Base-by-base conservation (phyloP, 2,329 filamentous ascomycete species). In the Diaporthe ilicicola region DNA sequence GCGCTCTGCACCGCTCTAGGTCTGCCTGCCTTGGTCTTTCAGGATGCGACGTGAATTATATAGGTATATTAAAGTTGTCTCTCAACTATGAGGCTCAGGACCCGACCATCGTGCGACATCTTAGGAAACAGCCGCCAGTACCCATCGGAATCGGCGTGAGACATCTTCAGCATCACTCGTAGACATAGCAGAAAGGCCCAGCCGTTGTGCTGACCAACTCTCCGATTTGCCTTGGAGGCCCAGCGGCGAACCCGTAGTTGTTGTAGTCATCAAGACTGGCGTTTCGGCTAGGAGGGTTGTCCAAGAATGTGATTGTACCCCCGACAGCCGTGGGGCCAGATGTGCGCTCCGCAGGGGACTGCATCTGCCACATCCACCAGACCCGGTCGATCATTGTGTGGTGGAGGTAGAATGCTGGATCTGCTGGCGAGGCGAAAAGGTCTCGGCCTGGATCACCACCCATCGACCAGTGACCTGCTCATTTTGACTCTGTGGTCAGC, bases 341-440 rank as follows among this genome's bases (percentile, higher is more conserved):
- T 5, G 64, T 67, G 13, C 64, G 32, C 29, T n/a, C 24, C 17
- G n/a, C 27, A 2, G 69, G 53, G 29, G 42, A 42, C 19, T 19
- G 27, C n/a, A 29, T 55, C 71, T 77, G 75, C 74, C 74, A 75
- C 24, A 73, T 73, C 66, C 61, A 61, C 74, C 74, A 75, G 13
- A 73, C 67, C 19, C 70, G 72, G 73, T 76, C 74, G 9, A 80
- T 72, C 73, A 78, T 77, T 10, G 73, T 72, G 71, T 81, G 79
- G 51, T 80, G 79, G 0, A 81, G 68, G 65, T 76, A 82, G 70
- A 81, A 81, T 12, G 70, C 77, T 29, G 80, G 80, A 46, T 81
- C 80, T n/a, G n/a, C n/a, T n/a, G n/a, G n/a, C n/a, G n/a, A n/a
- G n/a, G n/a, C n/a, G n/a, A n/a, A n/a, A n/a, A n/a, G n/a, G n/a